A percentile compares a stretch with the other conserved stretches of the same genome.
Evolutionary conservation across 192 early-diverging fungal genomes (phyloP).

Genomic region (Piromyces sp.): DNA sequence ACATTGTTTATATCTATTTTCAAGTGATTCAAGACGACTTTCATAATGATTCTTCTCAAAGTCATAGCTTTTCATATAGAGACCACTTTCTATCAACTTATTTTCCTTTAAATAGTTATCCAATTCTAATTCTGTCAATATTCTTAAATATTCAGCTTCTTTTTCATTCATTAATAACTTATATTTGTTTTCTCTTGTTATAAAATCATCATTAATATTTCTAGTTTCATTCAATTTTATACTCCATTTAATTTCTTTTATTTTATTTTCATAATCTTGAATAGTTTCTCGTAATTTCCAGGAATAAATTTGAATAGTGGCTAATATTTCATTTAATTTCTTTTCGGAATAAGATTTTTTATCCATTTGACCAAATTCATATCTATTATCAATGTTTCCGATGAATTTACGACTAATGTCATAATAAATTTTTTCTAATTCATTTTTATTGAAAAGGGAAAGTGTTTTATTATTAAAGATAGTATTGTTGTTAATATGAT

Average conservation of each 20-base stretch:
- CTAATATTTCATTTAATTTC: background rate
- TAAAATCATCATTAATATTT: background rate
- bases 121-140: background rate
- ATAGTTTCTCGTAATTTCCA: background rate
- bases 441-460: background rate
- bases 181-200: background rate
- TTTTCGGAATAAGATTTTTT: background rate
- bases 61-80: background rate
- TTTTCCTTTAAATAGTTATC: background rate
- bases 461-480: background rate
- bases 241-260: background rate
- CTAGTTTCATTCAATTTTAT: background rate
- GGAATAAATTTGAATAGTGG: background rate
- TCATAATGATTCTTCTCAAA: background rate
- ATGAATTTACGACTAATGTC: background rate
- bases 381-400: background rate
- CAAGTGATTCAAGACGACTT: background rate
- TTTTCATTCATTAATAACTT: background rate
- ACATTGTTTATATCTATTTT: background rate
- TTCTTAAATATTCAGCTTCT: background rate
- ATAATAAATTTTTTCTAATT: background rate
- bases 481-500: background rate
- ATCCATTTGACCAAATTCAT: background rate
- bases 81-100: background rate
- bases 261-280: background rate